phyloP scores from a whole-genome alignment of 2,329 filamentous ascomycete genomes.

The Diaporthe citri region DNA sequence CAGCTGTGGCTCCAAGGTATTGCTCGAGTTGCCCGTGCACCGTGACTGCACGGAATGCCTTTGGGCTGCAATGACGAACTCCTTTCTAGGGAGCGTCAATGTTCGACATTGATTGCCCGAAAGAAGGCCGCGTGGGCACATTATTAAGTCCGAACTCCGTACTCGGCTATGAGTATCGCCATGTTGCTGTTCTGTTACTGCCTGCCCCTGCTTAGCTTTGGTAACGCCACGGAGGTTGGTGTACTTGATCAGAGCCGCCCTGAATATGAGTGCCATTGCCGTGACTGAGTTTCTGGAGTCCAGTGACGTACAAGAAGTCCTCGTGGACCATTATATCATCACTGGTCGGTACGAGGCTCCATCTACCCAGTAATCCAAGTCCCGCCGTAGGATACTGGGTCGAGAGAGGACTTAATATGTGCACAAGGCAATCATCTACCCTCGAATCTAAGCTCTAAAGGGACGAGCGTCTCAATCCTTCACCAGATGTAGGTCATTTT shows the following conservation, averaged over 20 bases:
- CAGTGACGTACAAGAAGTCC: neutral
- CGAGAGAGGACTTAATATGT: conserved; percentile 1
- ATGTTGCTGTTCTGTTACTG: neutral
- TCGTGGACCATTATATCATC: neutral
- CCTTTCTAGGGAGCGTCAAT: neutral
- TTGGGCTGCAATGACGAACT: neutral
- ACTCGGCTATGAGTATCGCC: neutral
- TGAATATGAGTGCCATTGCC: neutral
- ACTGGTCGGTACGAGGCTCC: neutral
- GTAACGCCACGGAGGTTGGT: neutral
- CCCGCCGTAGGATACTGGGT: conserved; percentile 15
- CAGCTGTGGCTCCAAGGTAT: neutral
- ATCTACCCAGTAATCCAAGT: conserved; percentile 2
- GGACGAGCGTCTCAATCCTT: neutral
- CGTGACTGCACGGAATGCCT: neutral
- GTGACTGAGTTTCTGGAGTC: conserved; percentile 3
- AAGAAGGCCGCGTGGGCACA: neutral
- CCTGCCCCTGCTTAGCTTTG: neutral
- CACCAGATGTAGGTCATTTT: neutral
- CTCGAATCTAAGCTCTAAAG: conserved; percentile 15
- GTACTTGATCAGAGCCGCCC: neutral
- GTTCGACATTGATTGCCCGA: neutral
- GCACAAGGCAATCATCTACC: conserved; percentile 29
- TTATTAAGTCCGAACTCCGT: neutral
- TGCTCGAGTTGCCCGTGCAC: neutral